Evolutionary conservation across 495 filamentous ascomycete species (phyloP).

Genomic region (Penicillium ochrochloron): DNA sequence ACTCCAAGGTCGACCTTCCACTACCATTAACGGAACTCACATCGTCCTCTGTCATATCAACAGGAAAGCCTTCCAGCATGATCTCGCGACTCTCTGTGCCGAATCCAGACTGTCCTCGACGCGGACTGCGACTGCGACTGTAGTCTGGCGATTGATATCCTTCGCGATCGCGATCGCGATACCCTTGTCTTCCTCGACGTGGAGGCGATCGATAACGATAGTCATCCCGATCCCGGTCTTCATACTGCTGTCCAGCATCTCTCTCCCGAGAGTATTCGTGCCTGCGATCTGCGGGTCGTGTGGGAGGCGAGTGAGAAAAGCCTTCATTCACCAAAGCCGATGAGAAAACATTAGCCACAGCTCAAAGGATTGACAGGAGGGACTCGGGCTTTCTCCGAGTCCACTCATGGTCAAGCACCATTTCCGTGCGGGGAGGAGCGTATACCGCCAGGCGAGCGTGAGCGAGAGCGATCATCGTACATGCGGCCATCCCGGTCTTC

Average conservation of each 20-base stretch:
- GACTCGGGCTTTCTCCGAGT: conserved; percentile 14
- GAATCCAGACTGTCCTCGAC: conserved; percentile 47
- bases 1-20: not conserved
- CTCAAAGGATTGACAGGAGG: conserved; percentile 10
- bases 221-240: conserved; percentile 47
- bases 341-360: conserved; percentile 32
- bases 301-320: conserved; percentile 43
- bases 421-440: conserved; percentile 50
- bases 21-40: conserved; percentile 33
- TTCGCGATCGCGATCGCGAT: conserved; percentile 61
- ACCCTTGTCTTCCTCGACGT: conserved; percentile 44
- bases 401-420: conserved; percentile 19
- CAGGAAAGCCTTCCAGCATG: conserved; percentile 64
- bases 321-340: conserved; percentile 35
- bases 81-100: conserved; percentile 62
- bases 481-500: conserved; percentile 51
- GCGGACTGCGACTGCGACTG: conserved; percentile 48
- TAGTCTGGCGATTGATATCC: conserved; percentile 56
- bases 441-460: conserved; percentile 52
- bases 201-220: conserved; percentile 47
- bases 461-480: conserved; percentile 55
- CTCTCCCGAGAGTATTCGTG: conserved; percentile 41
- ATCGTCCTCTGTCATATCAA: conserved; percentile 65
- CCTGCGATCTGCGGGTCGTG: conserved; percentile 46
- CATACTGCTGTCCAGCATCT: conserved; percentile 39